These are phyloP conservation scores for Halteria grandinella DNA, from an alignment of 73 alveolate species.

Conservation along the genomic window DNA sequence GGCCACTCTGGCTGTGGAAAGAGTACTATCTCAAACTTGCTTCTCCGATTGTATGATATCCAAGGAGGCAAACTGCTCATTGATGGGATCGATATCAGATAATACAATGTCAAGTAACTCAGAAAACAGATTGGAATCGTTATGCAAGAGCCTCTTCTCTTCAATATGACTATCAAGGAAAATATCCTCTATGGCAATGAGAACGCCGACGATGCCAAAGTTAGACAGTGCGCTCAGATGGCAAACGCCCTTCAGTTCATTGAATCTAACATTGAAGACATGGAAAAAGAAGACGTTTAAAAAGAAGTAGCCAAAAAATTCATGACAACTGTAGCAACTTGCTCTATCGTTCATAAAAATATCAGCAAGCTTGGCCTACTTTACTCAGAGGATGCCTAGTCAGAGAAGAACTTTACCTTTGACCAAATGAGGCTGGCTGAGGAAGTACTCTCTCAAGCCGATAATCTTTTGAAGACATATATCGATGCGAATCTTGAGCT, in stretches of 20 bases:
- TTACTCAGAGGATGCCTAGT: not conserved
- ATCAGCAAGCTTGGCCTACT: not conserved
- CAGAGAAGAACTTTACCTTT: not conserved
- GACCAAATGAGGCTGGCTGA: not conserved
- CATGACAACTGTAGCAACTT: not conserved
- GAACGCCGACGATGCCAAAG: constrained; percentile 21
- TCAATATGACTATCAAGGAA: constrained; percentile 82
- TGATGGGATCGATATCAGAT: constrained; percentile 76
- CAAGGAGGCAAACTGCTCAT: constrained; percentile 77
- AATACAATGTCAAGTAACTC: constrained; percentile 65
- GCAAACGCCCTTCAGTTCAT: constrained; percentile 49
- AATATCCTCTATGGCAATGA: constrained; percentile 78
- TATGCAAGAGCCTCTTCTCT: constrained; percentile 89
- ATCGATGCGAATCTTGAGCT: not conserved
- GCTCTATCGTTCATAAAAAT: not conserved
- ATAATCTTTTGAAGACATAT: not conserved
- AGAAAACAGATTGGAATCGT: constrained; percentile 84
- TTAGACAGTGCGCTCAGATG: constrained; percentile 16
- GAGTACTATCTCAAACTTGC: constrained; percentile 78
- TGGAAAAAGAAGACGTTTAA: constrained; percentile 8
- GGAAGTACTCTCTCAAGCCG: not conserved
- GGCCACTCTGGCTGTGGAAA: constrained; percentile 93
- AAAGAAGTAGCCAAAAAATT: not conserved
- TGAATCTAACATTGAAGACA: constrained; percentile 1
- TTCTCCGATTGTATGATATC: constrained; percentile 86